These are phyloP conservation scores for Betula pendula DNA, from an alignment of 306 rosid genomes.

Conservation along the genomic window DNA sequence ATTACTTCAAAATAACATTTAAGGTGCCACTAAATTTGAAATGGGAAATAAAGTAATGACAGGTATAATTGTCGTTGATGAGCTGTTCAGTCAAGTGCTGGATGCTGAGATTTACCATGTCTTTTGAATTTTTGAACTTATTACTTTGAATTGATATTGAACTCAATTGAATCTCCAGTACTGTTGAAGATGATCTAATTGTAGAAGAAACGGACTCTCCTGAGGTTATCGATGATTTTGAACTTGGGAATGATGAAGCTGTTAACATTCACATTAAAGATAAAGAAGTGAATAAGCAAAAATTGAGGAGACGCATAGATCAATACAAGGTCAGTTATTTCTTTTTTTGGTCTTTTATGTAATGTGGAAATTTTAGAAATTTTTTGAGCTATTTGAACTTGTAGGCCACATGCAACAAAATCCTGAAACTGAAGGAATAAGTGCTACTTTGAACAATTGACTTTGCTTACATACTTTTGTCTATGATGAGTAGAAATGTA, in stretches of 20 bases:
- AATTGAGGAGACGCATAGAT: constrained; percentile 61
- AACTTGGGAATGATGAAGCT: constrained; percentile 73
- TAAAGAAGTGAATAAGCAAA: constrained; percentile 66
- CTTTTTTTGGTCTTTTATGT: background rate
- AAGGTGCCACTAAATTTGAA: background rate
- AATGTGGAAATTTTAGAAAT: background rate
- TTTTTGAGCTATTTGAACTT: background rate
- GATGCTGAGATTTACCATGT: background rate
- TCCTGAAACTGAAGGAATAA: background rate
- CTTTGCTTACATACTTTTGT: background rate
- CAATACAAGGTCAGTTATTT: constrained; percentile 54
- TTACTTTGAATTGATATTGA: background rate
- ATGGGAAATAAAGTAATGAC: background rate
- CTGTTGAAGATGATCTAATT: constrained; percentile 80
- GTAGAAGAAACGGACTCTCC: constrained; percentile 74
- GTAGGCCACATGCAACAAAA: background rate
- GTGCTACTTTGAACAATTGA: background rate
- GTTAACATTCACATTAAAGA: constrained; percentile 75
- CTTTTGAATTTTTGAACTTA: constrained; percentile 4
- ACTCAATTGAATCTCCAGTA: constrained; percentile 45
- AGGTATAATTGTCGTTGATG: background rate
- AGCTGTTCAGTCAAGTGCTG: background rate
- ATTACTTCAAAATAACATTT: background rate
- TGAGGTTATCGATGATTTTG: constrained; percentile 87
- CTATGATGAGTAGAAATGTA: background rate